Conservation (phyloP, 2,329 filamentous ascomycete genomes). For the Colletotrichum spinosum region DNA sequence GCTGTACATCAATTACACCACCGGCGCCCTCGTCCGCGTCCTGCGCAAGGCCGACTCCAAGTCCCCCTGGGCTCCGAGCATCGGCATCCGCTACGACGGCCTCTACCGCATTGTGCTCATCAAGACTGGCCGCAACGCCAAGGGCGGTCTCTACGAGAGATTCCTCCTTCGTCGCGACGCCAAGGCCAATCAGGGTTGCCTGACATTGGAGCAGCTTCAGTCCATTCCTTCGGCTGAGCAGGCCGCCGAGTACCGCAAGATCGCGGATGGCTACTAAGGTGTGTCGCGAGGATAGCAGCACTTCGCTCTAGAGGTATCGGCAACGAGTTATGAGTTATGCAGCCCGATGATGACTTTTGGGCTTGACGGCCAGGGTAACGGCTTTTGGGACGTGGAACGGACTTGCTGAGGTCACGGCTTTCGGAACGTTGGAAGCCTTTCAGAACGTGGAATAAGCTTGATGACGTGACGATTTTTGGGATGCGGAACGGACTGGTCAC, state of each 20-base stretch:
- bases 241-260: constrained; percentile 30
- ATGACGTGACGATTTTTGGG: no score
- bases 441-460: no score
- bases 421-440: no score
- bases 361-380: no score
- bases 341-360: no score
- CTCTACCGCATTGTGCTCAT: constrained; percentile 44
- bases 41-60: constrained; percentile 41
- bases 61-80: constrained; percentile 36
- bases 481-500: no score
- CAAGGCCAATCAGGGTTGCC: not conserved
- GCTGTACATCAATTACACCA: constrained; percentile 38
- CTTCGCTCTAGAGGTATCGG: no score
- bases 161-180: constrained; percentile 28
- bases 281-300: no score
- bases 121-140: constrained; percentile 26
- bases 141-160: constrained; percentile 38
- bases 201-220: constrained; percentile 16
- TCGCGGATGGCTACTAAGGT: constrained; percentile 38
- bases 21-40: constrained; percentile 43
- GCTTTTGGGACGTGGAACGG: no score
- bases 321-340: no score
- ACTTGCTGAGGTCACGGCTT: no score
- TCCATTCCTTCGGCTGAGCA: constrained; percentile 24
- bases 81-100: constrained; percentile 51